Evolutionary conservation across 106 monocot genomes (phyloP).

Genomic region (Dendrobium nobile): DNA sequence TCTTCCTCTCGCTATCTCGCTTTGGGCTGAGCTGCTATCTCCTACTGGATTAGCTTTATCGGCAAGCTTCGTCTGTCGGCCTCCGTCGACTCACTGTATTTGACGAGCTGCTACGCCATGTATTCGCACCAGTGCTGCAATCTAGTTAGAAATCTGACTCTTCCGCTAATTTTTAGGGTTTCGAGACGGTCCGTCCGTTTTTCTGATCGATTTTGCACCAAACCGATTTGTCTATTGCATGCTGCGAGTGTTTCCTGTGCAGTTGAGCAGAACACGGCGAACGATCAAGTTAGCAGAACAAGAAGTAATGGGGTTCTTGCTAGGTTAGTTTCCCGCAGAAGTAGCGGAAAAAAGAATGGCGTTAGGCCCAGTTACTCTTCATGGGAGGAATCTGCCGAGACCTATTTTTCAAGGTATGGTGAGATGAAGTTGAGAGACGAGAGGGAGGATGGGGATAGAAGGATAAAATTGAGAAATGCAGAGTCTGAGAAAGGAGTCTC

Average conservation of each 20-base stretch:
- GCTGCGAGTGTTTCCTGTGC: background rate
- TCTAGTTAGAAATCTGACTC: conserved; percentile 13
- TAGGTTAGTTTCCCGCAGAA: conserved; percentile 33
- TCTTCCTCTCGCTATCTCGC: too few species aligned
- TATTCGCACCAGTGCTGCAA: conserved; percentile 9
- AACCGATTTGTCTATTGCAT: background rate
- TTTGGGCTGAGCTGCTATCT: background rate
- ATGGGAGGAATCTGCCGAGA: conserved; percentile 74
- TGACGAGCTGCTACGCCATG: background rate
- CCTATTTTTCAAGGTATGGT: conserved; percentile 39
- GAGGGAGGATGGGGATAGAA: background rate
- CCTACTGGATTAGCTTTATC: background rate
- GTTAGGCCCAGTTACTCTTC: conserved; percentile 26
- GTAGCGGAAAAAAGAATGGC: conserved; percentile 5
- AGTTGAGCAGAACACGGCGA: background rate
- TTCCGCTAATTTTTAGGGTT: conserved; percentile 17
- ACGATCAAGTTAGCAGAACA: background rate
- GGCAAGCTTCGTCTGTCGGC: background rate
- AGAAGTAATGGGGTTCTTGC: conserved; percentile 20
- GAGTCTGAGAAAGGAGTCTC: background rate
- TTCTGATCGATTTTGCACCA: background rate
- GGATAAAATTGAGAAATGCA: conserved; percentile 6
- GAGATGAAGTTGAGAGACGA: conserved; percentile 4
- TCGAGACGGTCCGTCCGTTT: background rate
- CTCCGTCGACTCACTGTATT: background rate